Evolutionary conservation across 768 basidiomycete genomes (phyloP).

Genomic region (Boletellus sp.): DNA sequence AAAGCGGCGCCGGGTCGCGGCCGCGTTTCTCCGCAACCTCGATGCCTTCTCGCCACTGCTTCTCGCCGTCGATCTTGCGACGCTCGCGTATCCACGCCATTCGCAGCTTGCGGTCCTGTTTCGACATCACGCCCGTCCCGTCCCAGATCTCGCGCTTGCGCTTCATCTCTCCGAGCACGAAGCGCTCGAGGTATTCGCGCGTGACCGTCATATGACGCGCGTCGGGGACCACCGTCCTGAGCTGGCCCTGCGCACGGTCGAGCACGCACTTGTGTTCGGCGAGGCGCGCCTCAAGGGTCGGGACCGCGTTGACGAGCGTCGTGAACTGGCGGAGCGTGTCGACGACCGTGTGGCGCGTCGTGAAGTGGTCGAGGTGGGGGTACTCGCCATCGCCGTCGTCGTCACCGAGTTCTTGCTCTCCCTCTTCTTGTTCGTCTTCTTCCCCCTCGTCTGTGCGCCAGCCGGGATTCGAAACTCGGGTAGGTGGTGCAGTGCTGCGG

Average conservation of each 20-base stretch:
- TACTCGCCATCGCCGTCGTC: neutral
- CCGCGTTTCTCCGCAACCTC: constrained; percentile 6
- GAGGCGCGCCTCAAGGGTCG: constrained; percentile 17
- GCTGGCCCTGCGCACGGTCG: constrained; percentile 9
- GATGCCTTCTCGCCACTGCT: constrained; percentile 20
- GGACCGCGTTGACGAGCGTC: constrained; percentile 18
- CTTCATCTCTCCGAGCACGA: constrained; percentile 29
- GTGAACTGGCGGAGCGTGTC: constrained; percentile 30
- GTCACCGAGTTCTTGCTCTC: neutral
- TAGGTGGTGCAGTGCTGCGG: neutral
- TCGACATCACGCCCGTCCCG: constrained; percentile 27
- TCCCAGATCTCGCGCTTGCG: constrained; percentile 31
- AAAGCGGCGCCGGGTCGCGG: constrained; percentile 17
- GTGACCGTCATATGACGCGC: constrained; percentile 18
- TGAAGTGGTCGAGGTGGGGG: neutral
- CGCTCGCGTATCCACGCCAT: constrained; percentile 23
- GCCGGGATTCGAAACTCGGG: neutral
- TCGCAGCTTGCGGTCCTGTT: constrained; percentile 19
- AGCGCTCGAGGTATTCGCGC: constrained; percentile 26
- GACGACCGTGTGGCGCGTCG: constrained; percentile 21
- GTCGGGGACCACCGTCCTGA: constrained; percentile 16
- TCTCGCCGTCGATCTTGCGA: constrained; percentile 18
- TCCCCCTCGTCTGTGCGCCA: constrained; percentile 5
- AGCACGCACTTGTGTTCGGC: constrained; percentile 20
- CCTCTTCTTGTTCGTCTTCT: neutral